Base-by-base conservation (phyloP, 495 filamentous ascomycete genomes). In the Cryomyces minteri region DNA sequence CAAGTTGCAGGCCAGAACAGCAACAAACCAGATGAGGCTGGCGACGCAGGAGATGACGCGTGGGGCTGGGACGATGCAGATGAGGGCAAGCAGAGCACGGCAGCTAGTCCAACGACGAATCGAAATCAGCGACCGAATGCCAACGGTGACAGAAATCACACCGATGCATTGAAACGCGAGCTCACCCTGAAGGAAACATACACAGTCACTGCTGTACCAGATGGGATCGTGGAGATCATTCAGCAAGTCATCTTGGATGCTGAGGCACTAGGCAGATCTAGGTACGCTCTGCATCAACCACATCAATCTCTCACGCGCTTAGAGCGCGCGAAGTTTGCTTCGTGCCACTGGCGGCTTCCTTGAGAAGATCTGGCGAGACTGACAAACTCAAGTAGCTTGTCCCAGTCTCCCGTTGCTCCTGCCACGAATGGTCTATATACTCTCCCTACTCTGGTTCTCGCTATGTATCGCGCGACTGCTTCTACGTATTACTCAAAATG, bases 381-480 rank as follows among this genome's bases (percentile, higher is more conserved):
- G 18, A 25, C 18, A 25, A 25, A 25, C 18, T 25, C 25, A 18
- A 49, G 47, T 14, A 67, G 67, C 31, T 60, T 67, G 52, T 50
- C 62, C 28, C 53, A 59, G 4, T 74, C 75, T 5, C 64, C 71
- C 10, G 70, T 94, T 39, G 70, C 81, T 5, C 67, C 80, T 14
- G 84, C 85, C 6, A 83, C 82, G 5, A 58, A 74, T 25, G 82
- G 76, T 4, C 70, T 99, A 6, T 80, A 87, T 53, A 72, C 76
- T 36, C 64, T 99, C 7, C 88, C 90, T 29, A 83, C 83, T 0
- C 72, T 92, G 31, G 71, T 88, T 14, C 65, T 99, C 25, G 84
- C 88, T 29, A 83, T 93, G 74, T 96, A 88, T 62, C 80, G 92
- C 41, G 87, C 90, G 9, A 77, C 84, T 2, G 81, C 86, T 4